Base-by-base conservation (phyloP, 2,329 filamentous ascomycete genomes). In the Alternaria tenuissima region DNA sequence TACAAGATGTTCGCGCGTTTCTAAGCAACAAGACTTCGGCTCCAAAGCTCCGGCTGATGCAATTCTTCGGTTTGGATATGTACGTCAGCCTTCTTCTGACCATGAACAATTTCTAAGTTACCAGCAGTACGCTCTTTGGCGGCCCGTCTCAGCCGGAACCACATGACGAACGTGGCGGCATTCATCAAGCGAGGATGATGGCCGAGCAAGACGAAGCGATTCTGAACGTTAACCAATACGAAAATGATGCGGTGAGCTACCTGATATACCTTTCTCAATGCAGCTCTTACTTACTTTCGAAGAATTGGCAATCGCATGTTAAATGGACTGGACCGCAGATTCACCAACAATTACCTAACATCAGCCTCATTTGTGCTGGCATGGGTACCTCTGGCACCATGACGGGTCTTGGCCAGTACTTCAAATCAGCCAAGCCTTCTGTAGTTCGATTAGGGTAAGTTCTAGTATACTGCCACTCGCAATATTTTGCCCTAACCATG, bases 311-410 rank as follows among this genome's bases (percentile, higher is more conserved):
- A 67, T 77, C 86, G 2, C 86, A 88, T 63, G 73, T 85, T 11
- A 81, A 81, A 22, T 88, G 86, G 86, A 88, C 86, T 0, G 86
- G 86, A 0, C 84, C 86, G 0, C 86, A 88, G 62, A 86, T 88
- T 16, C 77, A 83, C 47, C 81, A 77, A 55, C 86, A 88, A 54
- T 69, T 88, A 0, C 86, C 86, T 0, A 80, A 86, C 46, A 86
- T 88, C 59, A 84, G 82, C 34, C 69, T 88, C 2, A 78, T 88
- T 16, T 87, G 85, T 59, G 81, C 84, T 1, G 84, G 84, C 1
- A 84, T 88, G 82, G 86, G 86, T 0, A 88, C 85, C 0, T 83
- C 84, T 1, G 83, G 85, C 2, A 70, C 67, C 1, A 68, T 63
- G 56, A 70, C 67, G 8, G 67, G 67, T 7, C 60, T 70, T 3